A percentile compares a stretch with the other conserved stretches of the same genome.
Evolutionary conservation across 805 yeast species (phyloP).

Genomic region (Ascoidea asiatica): DNA sequence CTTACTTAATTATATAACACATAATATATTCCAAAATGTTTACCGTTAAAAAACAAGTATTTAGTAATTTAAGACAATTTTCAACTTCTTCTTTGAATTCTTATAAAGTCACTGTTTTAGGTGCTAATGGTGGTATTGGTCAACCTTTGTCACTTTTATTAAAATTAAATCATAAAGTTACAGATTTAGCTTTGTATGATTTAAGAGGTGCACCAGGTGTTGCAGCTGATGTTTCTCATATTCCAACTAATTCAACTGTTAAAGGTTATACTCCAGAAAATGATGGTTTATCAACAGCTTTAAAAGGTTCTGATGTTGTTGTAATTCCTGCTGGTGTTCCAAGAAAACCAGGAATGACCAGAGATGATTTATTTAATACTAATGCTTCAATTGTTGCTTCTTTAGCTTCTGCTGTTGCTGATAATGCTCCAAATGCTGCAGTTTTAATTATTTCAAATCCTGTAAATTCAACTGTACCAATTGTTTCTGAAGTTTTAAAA

Average conservation of each 20-base stretch:
- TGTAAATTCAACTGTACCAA: slow-evolving; percentile 74
- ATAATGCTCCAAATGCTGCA: slow-evolving; percentile 52
- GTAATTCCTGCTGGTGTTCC: slow-evolving; percentile 86
- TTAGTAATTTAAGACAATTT: no score
- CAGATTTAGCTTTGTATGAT: slow-evolving; percentile 59
- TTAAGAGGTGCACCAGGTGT: slow-evolving; percentile 69
- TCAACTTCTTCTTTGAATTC: not conserved
- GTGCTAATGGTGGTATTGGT: slow-evolving; percentile 83
- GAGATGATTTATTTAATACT: slow-evolving; percentile 75
- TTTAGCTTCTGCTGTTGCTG: slow-evolving; percentile 57
- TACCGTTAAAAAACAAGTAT: no score
- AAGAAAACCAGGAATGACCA: slow-evolving; percentile 81
- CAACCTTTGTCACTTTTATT: slow-evolving; percentile 52
- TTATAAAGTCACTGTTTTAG: slow-evolving; percentile 57
- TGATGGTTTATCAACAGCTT: slow-evolving; percentile 52
- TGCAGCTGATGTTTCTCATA: slow-evolving; percentile 66
- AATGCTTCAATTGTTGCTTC: slow-evolving; percentile 72
- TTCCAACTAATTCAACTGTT: slow-evolving; percentile 58
- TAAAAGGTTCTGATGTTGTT: slow-evolving; percentile 70
- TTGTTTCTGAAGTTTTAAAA: slow-evolving; percentile 67
- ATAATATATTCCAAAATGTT: no score
- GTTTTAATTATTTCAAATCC: slow-evolving; percentile 65
- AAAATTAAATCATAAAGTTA: slow-evolving; percentile 57
- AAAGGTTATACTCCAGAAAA: slow-evolving; percentile 52
- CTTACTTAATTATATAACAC: no score